phyloP scores from a whole-genome alignment of 2,329 filamentous ascomycete genomes.

The Aspergillus aculeatinus region DNA sequence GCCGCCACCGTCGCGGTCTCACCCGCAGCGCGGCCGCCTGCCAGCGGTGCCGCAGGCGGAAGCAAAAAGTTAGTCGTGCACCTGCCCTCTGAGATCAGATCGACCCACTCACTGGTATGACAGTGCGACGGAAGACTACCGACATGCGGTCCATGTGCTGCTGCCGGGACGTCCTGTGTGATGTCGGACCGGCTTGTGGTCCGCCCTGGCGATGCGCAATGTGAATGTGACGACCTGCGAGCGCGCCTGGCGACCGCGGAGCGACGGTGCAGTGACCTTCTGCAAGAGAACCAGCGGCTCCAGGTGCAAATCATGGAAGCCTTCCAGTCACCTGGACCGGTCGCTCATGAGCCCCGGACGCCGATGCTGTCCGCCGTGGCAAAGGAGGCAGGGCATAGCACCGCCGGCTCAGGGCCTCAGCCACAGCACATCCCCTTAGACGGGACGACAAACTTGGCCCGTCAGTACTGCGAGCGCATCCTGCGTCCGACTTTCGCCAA shows the following conservation, averaged over 20 bases:
- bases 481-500: slow-evolving; percentile 5
- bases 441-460: not conserved
- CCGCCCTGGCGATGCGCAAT: not conserved
- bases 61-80: slow-evolving; percentile 6
- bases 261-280: slow-evolving; percentile 1
- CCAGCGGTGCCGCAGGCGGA: slow-evolving; percentile 21
- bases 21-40: slow-evolving; percentile 25
- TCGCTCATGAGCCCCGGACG: not conserved
- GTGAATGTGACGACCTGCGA: slow-evolving; percentile 4
- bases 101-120: too few species aligned
- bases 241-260: not conserved
- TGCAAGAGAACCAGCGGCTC: slow-evolving; percentile 1
- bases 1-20: slow-evolving; percentile 19
- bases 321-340: not conserved
- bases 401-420: too few species aligned
- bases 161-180: not conserved
- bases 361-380: not conserved
- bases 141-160: too few species aligned
- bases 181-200: slow-evolving; percentile 7
- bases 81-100: not conserved
- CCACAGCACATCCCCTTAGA: too few species aligned
- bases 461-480: slow-evolving; percentile 1
- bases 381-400: too few species aligned
- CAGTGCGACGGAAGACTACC: too few species aligned
- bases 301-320: not conserved